phyloP scores from a whole-genome alignment of 2,329 filamentous ascomycete genomes.

The Apiospora sp. region DNA sequence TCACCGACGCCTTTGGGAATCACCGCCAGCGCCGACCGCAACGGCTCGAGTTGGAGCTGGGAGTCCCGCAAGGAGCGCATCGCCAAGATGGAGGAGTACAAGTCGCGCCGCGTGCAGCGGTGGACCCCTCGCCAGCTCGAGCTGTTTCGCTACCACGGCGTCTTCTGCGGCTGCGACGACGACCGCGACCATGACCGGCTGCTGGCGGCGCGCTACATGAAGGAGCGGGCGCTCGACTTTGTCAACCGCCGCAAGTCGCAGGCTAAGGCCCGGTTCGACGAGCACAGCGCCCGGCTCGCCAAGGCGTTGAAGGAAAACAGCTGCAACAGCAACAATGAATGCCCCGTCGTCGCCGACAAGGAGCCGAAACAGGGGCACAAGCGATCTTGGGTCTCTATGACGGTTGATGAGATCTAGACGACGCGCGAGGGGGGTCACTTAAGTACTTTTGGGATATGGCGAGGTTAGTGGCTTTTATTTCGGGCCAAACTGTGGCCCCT shows the following conservation, averaged over 20 bases:
- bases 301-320: not conserved
- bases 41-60: not conserved
- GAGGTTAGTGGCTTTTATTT: not conserved
- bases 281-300: not conserved
- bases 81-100: not conserved
- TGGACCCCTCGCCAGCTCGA: constrained; percentile 3
- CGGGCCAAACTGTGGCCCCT: not conserved
- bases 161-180: not conserved
- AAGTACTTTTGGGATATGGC: not conserved
- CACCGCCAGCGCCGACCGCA: not conserved
- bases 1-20: not conserved
- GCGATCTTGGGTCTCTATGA: not conserved
- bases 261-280: not conserved
- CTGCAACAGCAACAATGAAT: no score
- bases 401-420: not conserved
- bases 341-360: not conserved
- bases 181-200: constrained; percentile 15
- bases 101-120: not conserved
- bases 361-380: not conserved
- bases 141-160: not conserved
- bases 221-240: not conserved
- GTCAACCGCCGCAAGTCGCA: not conserved
- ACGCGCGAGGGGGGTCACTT: not conserved
- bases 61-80: not conserved
- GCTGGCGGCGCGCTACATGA: not conserved